Conservation (phyloP, 177 flowering plant genomes). For the Telopea speciosissima region DNA sequence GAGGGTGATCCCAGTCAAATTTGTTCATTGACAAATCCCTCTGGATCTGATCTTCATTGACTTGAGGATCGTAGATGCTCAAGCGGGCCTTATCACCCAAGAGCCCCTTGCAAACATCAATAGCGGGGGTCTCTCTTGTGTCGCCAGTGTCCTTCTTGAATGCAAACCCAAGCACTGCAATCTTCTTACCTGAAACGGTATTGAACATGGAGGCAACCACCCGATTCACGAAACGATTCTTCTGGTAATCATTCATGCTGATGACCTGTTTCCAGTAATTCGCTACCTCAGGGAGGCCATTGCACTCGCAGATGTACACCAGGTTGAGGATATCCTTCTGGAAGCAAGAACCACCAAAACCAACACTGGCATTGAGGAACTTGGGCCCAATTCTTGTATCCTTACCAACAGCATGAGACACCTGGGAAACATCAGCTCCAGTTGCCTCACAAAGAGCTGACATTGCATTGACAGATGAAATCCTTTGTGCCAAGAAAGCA, state of each 20-base stretch:
- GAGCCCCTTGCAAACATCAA: slow-evolving; percentile 67
- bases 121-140: slow-evolving; percentile 70
- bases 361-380: slow-evolving; percentile 81
- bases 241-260: slow-evolving; percentile 80
- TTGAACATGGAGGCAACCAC: slow-evolving; percentile 81
- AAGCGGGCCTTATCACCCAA: slow-evolving; percentile 50
- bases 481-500: slow-evolving; percentile 78
- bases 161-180: slow-evolving; percentile 34
- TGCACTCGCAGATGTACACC: slow-evolving; percentile 82
- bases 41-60: slow-evolving; percentile 53
- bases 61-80: slow-evolving; percentile 73
- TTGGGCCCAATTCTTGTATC: slow-evolving; percentile 84
- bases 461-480: slow-evolving; percentile 83
- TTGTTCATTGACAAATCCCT: slow-evolving; percentile 57
- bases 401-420: slow-evolving; percentile 65
- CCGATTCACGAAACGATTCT: slow-evolving; percentile 68
- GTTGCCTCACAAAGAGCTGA: slow-evolving; percentile 93
- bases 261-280: slow-evolving; percentile 83
- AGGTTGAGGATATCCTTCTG: slow-evolving; percentile 84
- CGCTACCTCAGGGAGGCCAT: slow-evolving; percentile 84
- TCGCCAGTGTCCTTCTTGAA: slow-evolving; percentile 61
- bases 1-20: slow-evolving; percentile 63
- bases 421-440: slow-evolving; percentile 74
- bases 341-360: slow-evolving; percentile 86
- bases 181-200: slow-evolving; percentile 51